Percentiles rank a stretch among this genome's conserved stretches.
phyloP scores from a whole-genome alignment of 1,139 yeast genomes.

The Sugiyamaella xylanicola region DNA sequence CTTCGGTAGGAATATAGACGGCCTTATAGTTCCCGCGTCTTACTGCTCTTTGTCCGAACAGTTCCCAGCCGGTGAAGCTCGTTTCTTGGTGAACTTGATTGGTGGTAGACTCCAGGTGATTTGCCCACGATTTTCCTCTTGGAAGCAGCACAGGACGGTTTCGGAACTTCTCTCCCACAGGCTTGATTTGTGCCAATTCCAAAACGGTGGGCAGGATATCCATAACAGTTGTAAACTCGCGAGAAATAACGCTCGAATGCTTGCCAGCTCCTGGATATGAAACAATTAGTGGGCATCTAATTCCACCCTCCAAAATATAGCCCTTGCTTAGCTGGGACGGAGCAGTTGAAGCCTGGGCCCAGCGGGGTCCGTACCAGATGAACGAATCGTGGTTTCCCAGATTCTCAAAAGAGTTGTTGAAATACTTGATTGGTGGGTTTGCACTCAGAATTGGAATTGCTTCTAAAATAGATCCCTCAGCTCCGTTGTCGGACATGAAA shows the following conservation, averaged over 20 bases:
- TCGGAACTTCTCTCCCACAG: slow-evolving; percentile 38
- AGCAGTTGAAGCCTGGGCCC: slow-evolving; percentile 69
- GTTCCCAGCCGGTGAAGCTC: slow-evolving; percentile 53
- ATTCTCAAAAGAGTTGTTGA: slow-evolving; percentile 50
- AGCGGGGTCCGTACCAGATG: slow-evolving; percentile 57
- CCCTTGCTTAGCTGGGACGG: slow-evolving; percentile 55
- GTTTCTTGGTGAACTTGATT: slow-evolving; percentile 23
- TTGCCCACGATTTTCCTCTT: slow-evolving; percentile 50
- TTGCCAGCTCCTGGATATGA: slow-evolving; percentile 23
- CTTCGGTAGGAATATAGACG: slow-evolving; percentile 51
- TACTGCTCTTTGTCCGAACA: slow-evolving; percentile 57
- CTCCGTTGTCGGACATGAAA: slow-evolving; percentile 64
- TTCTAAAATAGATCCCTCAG: slow-evolving; percentile 60
- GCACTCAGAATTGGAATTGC: slow-evolving; percentile 50
- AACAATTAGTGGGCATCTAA: slow-evolving; percentile 53
- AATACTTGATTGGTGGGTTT: slow-evolving; percentile 42
- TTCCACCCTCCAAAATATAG: slow-evolving; percentile 60
- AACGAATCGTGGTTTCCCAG: slow-evolving; percentile 54
- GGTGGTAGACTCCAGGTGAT: slow-evolving; percentile 22
- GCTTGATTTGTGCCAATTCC: slow-evolving; percentile 49
- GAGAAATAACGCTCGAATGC: slow-evolving; percentile 37
- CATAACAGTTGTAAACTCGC: slow-evolving; percentile 57
- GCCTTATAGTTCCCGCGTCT: slow-evolving; percentile 55
- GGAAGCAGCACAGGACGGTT: slow-evolving; percentile 48
- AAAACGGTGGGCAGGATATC: slow-evolving; percentile 58